Percentiles rank a stretch among this genome's conserved stretches.
Evolutionary conservation across 2,329 filamentous ascomycete species (phyloP).

Genomic region (Alternaria arbusti): DNA sequence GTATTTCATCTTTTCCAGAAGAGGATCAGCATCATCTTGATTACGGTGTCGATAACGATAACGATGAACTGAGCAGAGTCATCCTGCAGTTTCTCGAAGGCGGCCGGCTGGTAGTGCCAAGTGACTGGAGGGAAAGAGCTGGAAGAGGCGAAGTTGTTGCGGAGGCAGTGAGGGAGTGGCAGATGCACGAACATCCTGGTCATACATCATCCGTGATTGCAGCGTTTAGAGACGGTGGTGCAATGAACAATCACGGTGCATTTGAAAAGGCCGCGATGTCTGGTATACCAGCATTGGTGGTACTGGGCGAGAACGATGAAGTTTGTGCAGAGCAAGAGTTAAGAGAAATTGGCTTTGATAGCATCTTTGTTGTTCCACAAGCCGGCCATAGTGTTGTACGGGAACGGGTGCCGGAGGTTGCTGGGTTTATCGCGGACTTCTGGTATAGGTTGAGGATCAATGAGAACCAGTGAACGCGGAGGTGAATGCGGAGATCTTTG

Average conservation of each 20-base stretch:
- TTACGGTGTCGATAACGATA: slow-evolving; percentile 42
- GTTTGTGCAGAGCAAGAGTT: slow-evolving; percentile 44
- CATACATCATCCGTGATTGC: slow-evolving; percentile 56
- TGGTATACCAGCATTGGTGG: slow-evolving; percentile 33
- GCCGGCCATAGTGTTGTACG: slow-evolving; percentile 53
- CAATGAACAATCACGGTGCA: slow-evolving; percentile 47
- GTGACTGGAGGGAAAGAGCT: slow-evolving; percentile 55
- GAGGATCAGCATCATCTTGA: slow-evolving; percentile 27
- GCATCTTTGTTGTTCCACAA: slow-evolving; percentile 47
- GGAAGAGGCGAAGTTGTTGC: slow-evolving; percentile 54
- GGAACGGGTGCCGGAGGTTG: slow-evolving; percentile 48
- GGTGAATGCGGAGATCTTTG: not conserved
- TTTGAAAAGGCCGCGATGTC: slow-evolving; percentile 38
- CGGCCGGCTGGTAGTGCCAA: slow-evolving; percentile 50
- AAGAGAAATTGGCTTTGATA: slow-evolving; percentile 38
- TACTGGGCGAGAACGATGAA: slow-evolving; percentile 50
- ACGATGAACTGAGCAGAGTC: slow-evolving; percentile 44
- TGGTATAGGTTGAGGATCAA: slow-evolving; percentile 19
- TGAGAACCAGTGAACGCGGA: not conserved
- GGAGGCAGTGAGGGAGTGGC: slow-evolving; percentile 57
- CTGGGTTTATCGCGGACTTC: slow-evolving; percentile 39
- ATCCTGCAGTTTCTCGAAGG: slow-evolving; percentile 54
- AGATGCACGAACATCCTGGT: slow-evolving; percentile 55
- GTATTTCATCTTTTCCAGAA: slow-evolving; percentile 28
- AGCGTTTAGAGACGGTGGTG: slow-evolving; percentile 55